Base-by-base conservation (phyloP, 441 rosid genomes). In the Mallotus japonicus region DNA sequence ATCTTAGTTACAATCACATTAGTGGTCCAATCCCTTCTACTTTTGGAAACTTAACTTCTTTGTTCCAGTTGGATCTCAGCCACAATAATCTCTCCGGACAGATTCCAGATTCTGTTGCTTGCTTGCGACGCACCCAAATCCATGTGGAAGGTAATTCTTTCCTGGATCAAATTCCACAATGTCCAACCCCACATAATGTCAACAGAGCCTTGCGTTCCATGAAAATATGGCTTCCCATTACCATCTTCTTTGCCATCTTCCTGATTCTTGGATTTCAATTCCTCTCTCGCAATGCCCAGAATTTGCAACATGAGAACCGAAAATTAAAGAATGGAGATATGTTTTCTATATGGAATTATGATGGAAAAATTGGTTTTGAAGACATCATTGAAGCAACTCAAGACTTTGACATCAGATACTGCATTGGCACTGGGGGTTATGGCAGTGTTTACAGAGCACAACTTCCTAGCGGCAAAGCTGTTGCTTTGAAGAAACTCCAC, bases 81-180 rank as follows among this genome's bases (percentile, higher is more conserved):
- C 71, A 69, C 44, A 82, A 82, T 71, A 62, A 62, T 17, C 64
- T 83, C 44, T 64, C 70, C 4, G 83, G 87, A 17, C 46, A 75
- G 47, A 75, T 81, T 63, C 78, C 84, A 28, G 20, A 54, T 69
- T 69, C 69, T 70, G 49, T 70, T 46, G 34, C 71, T 79, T 19
- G 62, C 14, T 55, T 40, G 16, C 2, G 11, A 72, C 9, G 13
- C 8, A 20, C 51, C 7, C 6, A 0, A 1, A 0, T 4, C 14
- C 65, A 70, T 3, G 55, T 14, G 5, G 54, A 77, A 3, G 56
- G 75, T 63, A 79, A 78, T 34, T 59, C 71, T 17, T 62, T 75
- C 69, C 0, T 28, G 32, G 32, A 1, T 28, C 32, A 28, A 28
- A 28, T 28, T 28, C 32, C 32, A 28, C 32, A 28, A 28, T 28